Conservation (phyloP, 2,329 filamentous ascomycete genomes). For the Exophiala lecanii-corni region DNA sequence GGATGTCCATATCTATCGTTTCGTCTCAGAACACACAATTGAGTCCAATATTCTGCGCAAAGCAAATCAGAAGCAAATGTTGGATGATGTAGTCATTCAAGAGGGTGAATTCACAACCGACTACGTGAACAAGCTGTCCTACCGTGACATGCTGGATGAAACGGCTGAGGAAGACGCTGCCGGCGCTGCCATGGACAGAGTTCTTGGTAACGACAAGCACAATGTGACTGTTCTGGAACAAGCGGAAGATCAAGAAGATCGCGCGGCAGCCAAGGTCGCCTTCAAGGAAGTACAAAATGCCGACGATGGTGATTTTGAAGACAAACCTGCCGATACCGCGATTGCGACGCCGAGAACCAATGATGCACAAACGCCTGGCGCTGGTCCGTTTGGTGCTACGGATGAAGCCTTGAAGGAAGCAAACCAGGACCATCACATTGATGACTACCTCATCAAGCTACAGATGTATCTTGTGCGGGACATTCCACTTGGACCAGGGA, state of each 20-base stretch:
- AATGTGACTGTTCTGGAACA: conserved; percentile 74
- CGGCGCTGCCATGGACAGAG: conserved; percentile 77
- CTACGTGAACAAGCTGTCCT: conserved; percentile 75
- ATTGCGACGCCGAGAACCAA: conserved; percentile 30
- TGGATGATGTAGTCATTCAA: conserved; percentile 97
- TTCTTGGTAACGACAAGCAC: conserved; percentile 55
- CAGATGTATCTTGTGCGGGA: conserved; percentile 58
- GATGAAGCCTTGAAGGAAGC: conserved; percentile 35
- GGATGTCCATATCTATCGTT: conserved; percentile 95
- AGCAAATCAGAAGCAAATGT: conserved; percentile 93
- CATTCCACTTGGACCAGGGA: conserved; percentile 44
- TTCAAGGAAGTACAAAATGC: conserved; percentile 81
- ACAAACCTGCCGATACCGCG: conserved; percentile 46
- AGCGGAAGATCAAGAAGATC: conserved; percentile 89
- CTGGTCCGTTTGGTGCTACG: conserved; percentile 23
- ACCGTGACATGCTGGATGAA: conserved; percentile 62
- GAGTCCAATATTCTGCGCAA: conserved; percentile 97
- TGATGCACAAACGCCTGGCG: conserved; percentile 26
- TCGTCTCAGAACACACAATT: conserved; percentile 90
- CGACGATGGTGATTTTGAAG: conserved; percentile 79
- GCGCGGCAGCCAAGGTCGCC: conserved; percentile 77
- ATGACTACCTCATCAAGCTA: conserved; percentile 68
- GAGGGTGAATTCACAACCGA: conserved; percentile 98
- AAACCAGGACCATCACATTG: conserved; percentile 52
- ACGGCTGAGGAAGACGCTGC: conserved; percentile 56